Conservation (phyloP, 352 stramenopile species). For the Pythium aquatile region DNA sequence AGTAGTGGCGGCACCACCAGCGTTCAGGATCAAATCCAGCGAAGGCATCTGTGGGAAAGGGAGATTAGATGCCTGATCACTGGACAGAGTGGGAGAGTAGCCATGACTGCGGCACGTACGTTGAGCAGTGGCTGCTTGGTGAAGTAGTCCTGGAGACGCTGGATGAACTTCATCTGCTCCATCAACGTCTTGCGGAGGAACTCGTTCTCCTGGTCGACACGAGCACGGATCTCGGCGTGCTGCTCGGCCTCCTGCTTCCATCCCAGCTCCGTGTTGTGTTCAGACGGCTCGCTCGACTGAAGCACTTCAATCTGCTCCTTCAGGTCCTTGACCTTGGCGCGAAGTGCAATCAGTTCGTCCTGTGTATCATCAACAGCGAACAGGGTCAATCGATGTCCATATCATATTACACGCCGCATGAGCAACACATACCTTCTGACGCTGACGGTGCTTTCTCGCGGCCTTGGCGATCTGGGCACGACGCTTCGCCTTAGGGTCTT, state of each 20-base stretch:
- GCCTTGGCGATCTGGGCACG: conserved; percentile 88
- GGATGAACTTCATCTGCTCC: conserved; percentile 92
- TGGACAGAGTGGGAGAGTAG: neutral
- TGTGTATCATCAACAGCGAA: conserved; percentile 10
- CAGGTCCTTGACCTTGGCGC: conserved; percentile 86
- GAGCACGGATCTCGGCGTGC: conserved; percentile 83
- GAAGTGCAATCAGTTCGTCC: conserved; percentile 82
- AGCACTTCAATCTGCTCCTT: conserved; percentile 90
- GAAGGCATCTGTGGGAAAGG: conserved; percentile 58
- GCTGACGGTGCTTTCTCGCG: conserved; percentile 83
- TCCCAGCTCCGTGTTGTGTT: conserved; percentile 87
- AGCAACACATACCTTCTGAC: conserved; percentile 52
- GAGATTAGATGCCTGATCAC: conserved; percentile 1
- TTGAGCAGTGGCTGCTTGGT: conserved; percentile 89
- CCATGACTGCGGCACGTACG: conserved; percentile 26
- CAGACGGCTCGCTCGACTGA: conserved; percentile 83
- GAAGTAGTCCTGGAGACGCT: conserved; percentile 89
- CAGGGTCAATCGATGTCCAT: conserved; percentile 1
- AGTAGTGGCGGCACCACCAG: conserved; percentile 57
- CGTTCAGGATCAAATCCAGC: conserved; percentile 83
- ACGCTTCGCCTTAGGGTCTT: conserved; percentile 84
- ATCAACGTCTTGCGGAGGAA: conserved; percentile 88
- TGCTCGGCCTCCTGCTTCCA: conserved; percentile 90
- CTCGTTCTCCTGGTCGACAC: conserved; percentile 89
- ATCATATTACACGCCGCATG: neutral